Percentiles rank a stretch among this genome's conserved stretches.
These are phyloP conservation scores for Trametes versicolor DNA, from an alignment of 1,284 basidiomycete genomes.

Conservation along the genomic window DNA sequence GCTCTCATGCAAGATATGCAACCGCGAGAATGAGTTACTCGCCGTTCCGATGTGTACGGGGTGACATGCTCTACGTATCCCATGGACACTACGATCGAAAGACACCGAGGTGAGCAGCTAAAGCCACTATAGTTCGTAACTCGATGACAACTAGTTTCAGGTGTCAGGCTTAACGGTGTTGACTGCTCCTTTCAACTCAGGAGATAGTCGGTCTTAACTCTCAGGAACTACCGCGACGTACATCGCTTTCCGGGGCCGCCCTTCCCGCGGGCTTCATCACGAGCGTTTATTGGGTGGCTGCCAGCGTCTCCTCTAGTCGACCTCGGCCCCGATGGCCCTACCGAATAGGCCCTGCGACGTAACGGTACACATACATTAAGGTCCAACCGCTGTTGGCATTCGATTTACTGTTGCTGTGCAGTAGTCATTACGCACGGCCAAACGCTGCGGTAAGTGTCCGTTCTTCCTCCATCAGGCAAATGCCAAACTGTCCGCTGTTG, in stretches of 20 bases:
- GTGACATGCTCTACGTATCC: neutral
- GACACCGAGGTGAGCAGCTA: neutral
- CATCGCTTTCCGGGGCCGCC: neutral
- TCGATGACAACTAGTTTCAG: too few relatives aligned
- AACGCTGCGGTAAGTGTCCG: neutral
- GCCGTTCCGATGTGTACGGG: neutral
- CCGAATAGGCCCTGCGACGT: neutral
- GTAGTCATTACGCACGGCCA: neutral
- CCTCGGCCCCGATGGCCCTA: neutral
- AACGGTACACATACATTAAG: neutral
- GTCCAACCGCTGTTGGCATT: neutral
- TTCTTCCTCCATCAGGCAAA: slow-evolving; percentile 3
- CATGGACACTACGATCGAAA: neutral
- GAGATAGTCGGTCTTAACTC: neutral
- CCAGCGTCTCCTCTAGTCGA: neutral
- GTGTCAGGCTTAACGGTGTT: neutral
- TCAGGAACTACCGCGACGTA: neutral
- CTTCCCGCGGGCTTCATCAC: neutral
- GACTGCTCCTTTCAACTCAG: neutral
- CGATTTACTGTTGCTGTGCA: neutral
- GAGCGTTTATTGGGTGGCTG: neutral
- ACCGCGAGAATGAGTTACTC: neutral
- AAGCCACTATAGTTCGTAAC: too few relatives aligned
- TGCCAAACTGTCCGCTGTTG: slow-evolving; percentile 31
- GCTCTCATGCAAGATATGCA: neutral